Evolutionary conservation across 768 basidiomycete genomes (phyloP).

Genomic region (Hericium coralloides): DNA sequence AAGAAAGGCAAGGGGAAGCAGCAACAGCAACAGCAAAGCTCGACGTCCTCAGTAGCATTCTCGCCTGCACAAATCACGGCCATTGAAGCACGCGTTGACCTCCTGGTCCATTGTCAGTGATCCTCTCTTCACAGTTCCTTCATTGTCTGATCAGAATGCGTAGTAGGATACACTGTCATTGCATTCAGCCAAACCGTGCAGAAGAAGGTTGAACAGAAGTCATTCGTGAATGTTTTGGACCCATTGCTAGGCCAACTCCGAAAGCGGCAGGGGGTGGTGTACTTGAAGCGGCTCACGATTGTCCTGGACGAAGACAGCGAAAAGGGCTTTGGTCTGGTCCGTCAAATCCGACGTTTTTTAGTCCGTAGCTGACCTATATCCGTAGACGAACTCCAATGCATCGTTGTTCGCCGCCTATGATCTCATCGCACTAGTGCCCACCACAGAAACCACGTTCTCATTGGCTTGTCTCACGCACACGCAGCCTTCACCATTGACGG

Average conservation of each 20-base stretch:
- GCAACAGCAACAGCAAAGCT: constrained; percentile 15
- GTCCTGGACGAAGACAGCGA: constrained; percentile 77
- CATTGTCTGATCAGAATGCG: background rate
- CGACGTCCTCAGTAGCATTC: constrained; percentile 25
- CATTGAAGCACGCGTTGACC: constrained; percentile 56
- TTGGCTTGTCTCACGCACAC: constrained; percentile 76
- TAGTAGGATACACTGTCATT: constrained; percentile 84
- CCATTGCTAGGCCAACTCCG: constrained; percentile 50
- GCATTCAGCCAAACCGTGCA: constrained; percentile 68
- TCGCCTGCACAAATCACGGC: constrained; percentile 46
- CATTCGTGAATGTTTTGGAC: constrained; percentile 57
- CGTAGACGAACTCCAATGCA: constrained; percentile 63
- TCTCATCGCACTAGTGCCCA: constrained; percentile 67
- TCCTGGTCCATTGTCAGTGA: constrained; percentile 63
- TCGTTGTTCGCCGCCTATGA: constrained; percentile 60
- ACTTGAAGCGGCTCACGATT: constrained; percentile 73
- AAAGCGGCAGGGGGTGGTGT: constrained; percentile 48
- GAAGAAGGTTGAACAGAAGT: constrained; percentile 64
- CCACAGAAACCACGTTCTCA: constrained; percentile 63
- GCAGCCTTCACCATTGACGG: constrained; percentile 63
- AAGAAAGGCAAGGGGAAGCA: constrained; percentile 59
- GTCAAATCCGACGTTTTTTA: constrained; percentile 11
- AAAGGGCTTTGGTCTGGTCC: constrained; percentile 75
- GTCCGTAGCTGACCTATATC: background rate
- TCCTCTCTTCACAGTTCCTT: background rate